Base-by-base conservation (phyloP, 129 eudicot species). In the Chrysanthemum seticuspe region DNA sequence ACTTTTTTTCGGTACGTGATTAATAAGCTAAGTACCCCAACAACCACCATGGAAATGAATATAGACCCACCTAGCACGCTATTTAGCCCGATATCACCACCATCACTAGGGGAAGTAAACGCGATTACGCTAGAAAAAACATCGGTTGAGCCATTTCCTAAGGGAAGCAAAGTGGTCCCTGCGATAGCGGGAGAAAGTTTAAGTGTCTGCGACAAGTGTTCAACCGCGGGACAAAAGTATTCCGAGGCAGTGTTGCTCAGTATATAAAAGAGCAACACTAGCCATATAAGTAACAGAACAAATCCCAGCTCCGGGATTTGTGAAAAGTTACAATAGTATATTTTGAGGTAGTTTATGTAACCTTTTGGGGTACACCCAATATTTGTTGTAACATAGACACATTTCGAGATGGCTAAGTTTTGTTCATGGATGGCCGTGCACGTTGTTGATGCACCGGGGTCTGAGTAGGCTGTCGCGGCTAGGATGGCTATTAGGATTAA, bases 21-120 rank as follows among this genome's bases (percentile, higher is more conserved):
- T 53, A 74, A 19, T n/a, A 89, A 55, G 55, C 85, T 71, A 4
- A 89, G 73, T 16, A 84, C 10, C 10, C 96, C 96, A 29, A 86
- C 89, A 2, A 89, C 91, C 21, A 89, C 76, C 63, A 84, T 84
- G 0, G 89, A 79, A 6, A 86, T 62, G 34, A 89, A 87, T 67
- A 89, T 77, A 0, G 91, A 85, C n/a, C 96, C 96, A 8, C 96
- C 96, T 72, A 89, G 72, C 3, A 89, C 84, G 50, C 89, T 77
- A 73, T 82, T 89, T 11, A 89, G 78, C 70, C 96, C 96, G 49
- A 89, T 87, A 44, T 77, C 84, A 13, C 80, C 80, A 8, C 82
- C 89, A 65, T 82, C 84, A 10, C 77, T 65, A 44, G 89, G 70
- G 13, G 84, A 66, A 2, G 89, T 77, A 57, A 89, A 89, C 13